Conservation (phyloP, 2,329 filamentous ascomycete genomes). For the Fusarium drepaniforme region DNA sequence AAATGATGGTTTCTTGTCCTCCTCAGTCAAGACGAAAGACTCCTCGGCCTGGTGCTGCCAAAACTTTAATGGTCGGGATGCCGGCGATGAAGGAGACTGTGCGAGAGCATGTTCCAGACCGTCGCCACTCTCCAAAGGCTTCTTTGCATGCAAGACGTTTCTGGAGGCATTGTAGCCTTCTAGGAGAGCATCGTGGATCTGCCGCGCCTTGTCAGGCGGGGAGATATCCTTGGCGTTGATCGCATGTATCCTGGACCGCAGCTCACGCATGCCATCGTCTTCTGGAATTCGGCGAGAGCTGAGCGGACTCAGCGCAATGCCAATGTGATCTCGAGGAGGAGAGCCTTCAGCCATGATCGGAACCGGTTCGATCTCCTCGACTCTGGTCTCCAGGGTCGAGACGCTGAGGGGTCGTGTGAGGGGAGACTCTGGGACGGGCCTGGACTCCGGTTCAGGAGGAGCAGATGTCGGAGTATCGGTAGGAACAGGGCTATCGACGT, state of each 20-base stretch:
- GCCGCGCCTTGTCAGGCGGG: slow-evolving; percentile 74
- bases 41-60: slow-evolving; percentile 66
- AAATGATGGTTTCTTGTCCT: slow-evolving; percentile 77
- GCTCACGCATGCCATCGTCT: slow-evolving; percentile 80
- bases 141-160: slow-evolving; percentile 28
- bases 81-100: slow-evolving; percentile 54
- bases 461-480: slow-evolving; percentile 14
- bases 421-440: slow-evolving; percentile 41
- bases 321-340: slow-evolving; percentile 49
- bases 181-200: slow-evolving; percentile 78
- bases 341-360: slow-evolving; percentile 37
- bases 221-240: slow-evolving; percentile 74
- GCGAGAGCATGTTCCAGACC: slow-evolving; percentile 50
- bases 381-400: slow-evolving; percentile 51
- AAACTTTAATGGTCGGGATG: slow-evolving; percentile 66
- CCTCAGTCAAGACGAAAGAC: slow-evolving; percentile 65
- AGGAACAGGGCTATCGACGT: slow-evolving; percentile 34
- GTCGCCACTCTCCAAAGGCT: slow-evolving; percentile 26
- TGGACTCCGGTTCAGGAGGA: slow-evolving; percentile 8
- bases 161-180: slow-evolving; percentile 70
- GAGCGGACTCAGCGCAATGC: slow-evolving; percentile 47
- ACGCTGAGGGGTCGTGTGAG: slow-evolving; percentile 48
- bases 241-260: slow-evolving; percentile 75
- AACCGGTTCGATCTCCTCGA: slow-evolving; percentile 44
- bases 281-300: slow-evolving; percentile 68